A percentile compares a stretch with the other conserved stretches of the same genome.
Evolutionary conservation across 2,329 filamentous ascomycete genomes (phyloP).

Genomic region (Tolypocladium tropicale): DNA sequence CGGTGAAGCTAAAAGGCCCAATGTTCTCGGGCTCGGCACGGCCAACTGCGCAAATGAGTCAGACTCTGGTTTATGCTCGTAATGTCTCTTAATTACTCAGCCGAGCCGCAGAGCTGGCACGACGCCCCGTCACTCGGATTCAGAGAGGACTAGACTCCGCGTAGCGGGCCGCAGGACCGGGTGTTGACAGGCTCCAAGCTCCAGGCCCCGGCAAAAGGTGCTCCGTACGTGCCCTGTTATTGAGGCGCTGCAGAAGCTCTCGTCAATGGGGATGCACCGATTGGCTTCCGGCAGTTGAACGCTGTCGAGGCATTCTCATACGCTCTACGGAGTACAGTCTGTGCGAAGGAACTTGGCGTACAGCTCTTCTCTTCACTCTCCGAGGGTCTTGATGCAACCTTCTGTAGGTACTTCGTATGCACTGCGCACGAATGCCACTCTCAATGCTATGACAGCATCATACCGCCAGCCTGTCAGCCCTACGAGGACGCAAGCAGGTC

Average conservation of each 20-base stretch:
- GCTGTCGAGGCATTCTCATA: background rate
- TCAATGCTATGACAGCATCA: background rate
- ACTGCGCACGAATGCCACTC: no score
- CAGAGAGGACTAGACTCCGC: background rate
- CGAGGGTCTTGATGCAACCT: background rate
- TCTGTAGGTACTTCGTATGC: no score
- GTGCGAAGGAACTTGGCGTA: no score
- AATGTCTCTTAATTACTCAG: no score
- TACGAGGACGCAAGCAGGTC: background rate
- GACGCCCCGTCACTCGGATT: background rate
- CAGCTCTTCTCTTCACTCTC: background rate
- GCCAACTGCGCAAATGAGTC: background rate
- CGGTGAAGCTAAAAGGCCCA: background rate
- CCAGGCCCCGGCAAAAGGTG: background rate
- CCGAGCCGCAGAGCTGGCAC: background rate
- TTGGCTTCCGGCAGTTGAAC: background rate
- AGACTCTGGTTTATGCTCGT: background rate
- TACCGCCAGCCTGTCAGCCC: background rate
- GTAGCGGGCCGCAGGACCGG: background rate
- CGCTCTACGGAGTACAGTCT: background rate
- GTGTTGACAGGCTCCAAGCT: background rate
- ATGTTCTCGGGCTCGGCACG: background rate
- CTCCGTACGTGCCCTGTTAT: background rate
- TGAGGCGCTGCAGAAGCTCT: background rate
- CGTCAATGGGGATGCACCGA: background rate